phyloP scores from a whole-genome alignment of 768 basidiomycete species.

The Sporobolomyces phaffii region DNA sequence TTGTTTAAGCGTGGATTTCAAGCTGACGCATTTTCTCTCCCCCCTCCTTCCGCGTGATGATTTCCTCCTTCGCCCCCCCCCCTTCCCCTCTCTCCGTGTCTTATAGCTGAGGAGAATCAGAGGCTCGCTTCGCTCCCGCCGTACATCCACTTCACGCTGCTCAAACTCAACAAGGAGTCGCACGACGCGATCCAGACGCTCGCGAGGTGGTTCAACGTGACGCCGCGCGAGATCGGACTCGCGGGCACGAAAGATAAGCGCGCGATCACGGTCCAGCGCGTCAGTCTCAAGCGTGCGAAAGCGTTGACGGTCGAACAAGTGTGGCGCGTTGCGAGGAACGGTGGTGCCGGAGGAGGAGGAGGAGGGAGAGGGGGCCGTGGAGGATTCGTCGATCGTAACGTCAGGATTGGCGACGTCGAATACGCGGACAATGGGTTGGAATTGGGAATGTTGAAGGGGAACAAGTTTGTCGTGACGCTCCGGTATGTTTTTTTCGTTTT shows the following conservation, averaged over 20 bases:
- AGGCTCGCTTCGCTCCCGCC: constrained; percentile 48
- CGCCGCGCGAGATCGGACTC: constrained; percentile 74
- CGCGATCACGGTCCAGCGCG: constrained; percentile 88
- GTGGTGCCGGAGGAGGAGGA: constrained; percentile 47
- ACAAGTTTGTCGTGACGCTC: constrained; percentile 87
- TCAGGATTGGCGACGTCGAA: constrained; percentile 77
- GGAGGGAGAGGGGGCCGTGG: constrained; percentile 34
- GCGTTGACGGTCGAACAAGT: constrained; percentile 68
- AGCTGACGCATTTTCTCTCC: too few species aligned
- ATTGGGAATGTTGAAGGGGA: constrained; percentile 93
- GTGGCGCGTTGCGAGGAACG: constrained; percentile 56
- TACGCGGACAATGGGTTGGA: constrained; percentile 78
- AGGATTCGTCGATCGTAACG: constrained; percentile 68
- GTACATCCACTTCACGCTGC: constrained; percentile 91
- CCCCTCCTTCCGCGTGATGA: too few species aligned
- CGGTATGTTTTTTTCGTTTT: too few species aligned
- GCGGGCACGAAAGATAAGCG: constrained; percentile 98
- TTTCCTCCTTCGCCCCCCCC: too few species aligned
- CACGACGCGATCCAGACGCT: constrained; percentile 84
- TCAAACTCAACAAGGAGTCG: constrained; percentile 95
- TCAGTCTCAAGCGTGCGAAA: constrained; percentile 68
- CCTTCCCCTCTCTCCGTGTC: too few species aligned
- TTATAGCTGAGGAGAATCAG: constrained; percentile 8
- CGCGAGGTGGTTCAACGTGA: constrained; percentile 63
- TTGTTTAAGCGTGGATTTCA: too few species aligned